Percentiles rank a stretch among this genome's conserved stretches.
phyloP scores from a whole-genome alignment of 257 asterid genomes.

The Petunia secreta region DNA sequence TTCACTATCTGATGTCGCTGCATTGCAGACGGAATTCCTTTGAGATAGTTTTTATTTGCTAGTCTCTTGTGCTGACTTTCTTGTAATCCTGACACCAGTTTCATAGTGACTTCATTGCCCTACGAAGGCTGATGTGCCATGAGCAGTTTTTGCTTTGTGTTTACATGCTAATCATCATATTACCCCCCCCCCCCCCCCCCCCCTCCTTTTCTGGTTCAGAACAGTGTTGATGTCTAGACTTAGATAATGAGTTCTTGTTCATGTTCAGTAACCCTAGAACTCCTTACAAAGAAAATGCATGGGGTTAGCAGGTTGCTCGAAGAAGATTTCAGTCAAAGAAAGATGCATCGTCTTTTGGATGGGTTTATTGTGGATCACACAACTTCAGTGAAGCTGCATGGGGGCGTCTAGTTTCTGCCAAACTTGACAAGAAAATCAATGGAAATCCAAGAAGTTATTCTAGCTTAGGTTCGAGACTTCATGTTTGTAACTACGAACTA shows the following conservation, averaged over 20 bases:
- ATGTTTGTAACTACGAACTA: slow-evolving; percentile 75
- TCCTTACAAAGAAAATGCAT: slow-evolving; percentile 26
- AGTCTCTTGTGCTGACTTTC: not conserved
- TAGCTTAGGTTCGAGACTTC: slow-evolving; percentile 71
- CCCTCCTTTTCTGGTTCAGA: not conserved
- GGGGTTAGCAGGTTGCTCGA: slow-evolving; percentile 74
- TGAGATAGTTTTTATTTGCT: slow-evolving; percentile 20
- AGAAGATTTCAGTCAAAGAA: slow-evolving; percentile 57
- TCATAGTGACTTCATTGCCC: not conserved
- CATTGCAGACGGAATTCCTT: not conserved
- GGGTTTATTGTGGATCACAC: slow-evolving; percentile 91
- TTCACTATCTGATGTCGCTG: not conserved
- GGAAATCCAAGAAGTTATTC: slow-evolving; percentile 37
- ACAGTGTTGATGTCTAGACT: not conserved
- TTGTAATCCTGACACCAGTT: slow-evolving; percentile 3
- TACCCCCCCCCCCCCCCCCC: not conserved
- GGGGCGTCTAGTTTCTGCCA: slow-evolving; percentile 71
- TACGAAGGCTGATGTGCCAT: not conserved
- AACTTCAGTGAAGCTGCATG: slow-evolving; percentile 96
- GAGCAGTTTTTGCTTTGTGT: not conserved
- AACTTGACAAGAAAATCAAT: slow-evolving; percentile 35
- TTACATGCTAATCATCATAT: not conserved
- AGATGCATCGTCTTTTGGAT: slow-evolving; percentile 68
- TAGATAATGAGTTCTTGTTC: slow-evolving; percentile 12
- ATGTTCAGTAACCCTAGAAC: not conserved